A percentile compares a stretch with the other conserved stretches of the same genome.
These are phyloP conservation scores for Sugiyamaella xylanicola DNA, from an alignment of 1,139 yeast genomes.

Conservation along the genomic window DNA sequence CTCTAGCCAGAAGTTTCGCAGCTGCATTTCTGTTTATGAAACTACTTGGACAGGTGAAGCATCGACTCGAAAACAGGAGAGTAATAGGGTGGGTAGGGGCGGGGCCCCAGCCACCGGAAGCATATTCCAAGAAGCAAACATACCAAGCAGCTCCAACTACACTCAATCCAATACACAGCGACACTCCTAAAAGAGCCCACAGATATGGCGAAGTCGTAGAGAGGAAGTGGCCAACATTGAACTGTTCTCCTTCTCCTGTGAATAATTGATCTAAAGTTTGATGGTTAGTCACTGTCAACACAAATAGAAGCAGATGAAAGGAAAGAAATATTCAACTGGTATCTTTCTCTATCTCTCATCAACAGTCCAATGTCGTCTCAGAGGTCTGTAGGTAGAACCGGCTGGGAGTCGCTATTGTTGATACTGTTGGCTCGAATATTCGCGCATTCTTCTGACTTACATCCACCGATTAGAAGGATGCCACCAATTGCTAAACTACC, in stretches of 20 bases:
- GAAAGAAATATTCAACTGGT: too few species aligned
- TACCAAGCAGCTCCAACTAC: conserved; percentile 98
- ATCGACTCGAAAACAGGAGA: too few species aligned
- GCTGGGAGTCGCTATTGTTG: too few species aligned
- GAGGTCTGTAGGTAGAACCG: too few species aligned
- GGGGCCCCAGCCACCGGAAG: not conserved
- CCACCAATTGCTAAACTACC: conserved; percentile 14
- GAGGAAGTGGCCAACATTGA: conserved; percentile 87
- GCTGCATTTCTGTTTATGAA: too few species aligned
- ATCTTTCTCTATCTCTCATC: too few species aligned
- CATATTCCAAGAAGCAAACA: conserved; percentile 22
- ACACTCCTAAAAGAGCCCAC: conserved; percentile 95
- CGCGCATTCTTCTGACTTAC: too few species aligned
- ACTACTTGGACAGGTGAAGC: too few species aligned
- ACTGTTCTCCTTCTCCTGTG: conserved; percentile 88
- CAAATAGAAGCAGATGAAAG: too few species aligned
- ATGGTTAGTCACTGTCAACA: conserved; percentile 6
- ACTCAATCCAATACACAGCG: conserved; percentile 89
- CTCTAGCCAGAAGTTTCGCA: too few species aligned
- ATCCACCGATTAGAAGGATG: conserved; percentile 35
- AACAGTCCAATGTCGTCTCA: too few species aligned
- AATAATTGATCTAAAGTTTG: conserved; percentile 67
- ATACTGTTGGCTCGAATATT: too few species aligned
- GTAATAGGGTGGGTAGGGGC: not conserved
- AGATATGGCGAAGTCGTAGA: conserved; percentile 88